Base-by-base conservation (phyloP, 2,329 filamentous ascomycete genomes). In the Penicillium sp. region DNA sequence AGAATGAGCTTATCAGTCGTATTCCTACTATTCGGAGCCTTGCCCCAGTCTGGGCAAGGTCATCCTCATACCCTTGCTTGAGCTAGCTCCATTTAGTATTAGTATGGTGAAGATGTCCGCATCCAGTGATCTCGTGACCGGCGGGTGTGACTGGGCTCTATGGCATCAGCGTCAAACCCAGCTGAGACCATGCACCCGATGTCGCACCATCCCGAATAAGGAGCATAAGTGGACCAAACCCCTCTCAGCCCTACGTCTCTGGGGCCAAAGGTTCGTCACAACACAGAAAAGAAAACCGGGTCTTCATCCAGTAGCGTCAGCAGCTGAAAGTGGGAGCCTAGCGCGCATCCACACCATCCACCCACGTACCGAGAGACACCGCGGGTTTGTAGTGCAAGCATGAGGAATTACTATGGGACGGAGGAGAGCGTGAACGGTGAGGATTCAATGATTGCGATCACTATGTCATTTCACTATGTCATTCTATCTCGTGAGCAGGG, bases 261-360 rank as follows among this genome's bases (percentile, higher is more conserved):
- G 7, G 22, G 7, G 16, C 26, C 48, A 47, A 47, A 47, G 8
- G 24, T 48, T 48, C 24, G 39, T 52, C 50, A 41, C 10, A 26
- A 26, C 6, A 26, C 9, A 10, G 22, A 14, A 26, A 48, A 10
- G 24, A 53, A 52, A 52, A 44, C 49, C 24, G 49, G 49, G 33
- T 43, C 31, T 27, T 1, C 19, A 29, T 33, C 44, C 52, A 55
- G 52, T 55, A 58, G 52, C 62, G 61, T 65, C 63, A 65, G 54
- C 61, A 63, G 63, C 63, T 66, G 61, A 65, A 66, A 52, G 37
- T 43, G 55, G 63, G 52, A 59, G 63, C 64, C 63, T 64, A 61
- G 55, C 41, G 33, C 24, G 16, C 10, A 41, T 55, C 53, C 52
- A 53, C 48, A 7, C 31, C 10, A 33, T 33, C 31, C 10, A 9